Evolutionary conservation across 352 stramenopile genomes (phyloP).

Genomic region (Pseudoperonospora humuli): DNA sequence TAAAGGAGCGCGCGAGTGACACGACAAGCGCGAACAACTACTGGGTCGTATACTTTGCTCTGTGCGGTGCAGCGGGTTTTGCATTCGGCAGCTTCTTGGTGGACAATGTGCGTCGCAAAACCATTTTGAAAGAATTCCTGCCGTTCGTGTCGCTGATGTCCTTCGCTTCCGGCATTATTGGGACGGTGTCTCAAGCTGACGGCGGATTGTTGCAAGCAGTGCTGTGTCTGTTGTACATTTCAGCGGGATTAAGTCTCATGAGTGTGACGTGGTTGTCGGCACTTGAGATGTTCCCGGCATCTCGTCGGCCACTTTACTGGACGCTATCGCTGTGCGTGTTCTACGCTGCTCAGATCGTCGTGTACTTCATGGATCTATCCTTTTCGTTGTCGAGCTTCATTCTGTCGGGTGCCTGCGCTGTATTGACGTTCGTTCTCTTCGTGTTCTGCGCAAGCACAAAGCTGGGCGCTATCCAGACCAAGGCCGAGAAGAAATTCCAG

Average conservation of each 20-base stretch:
- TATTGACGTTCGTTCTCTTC: constrained; percentile 60
- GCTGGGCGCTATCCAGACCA: constrained; percentile 75
- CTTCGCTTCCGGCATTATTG: constrained; percentile 51
- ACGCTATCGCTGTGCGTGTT: constrained; percentile 61
- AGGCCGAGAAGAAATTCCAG: constrained; percentile 74
- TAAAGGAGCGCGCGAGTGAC: constrained; percentile 25
- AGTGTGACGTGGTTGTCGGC: constrained; percentile 66
- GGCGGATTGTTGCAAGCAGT: constrained; percentile 37
- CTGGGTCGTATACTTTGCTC: constrained; percentile 48
- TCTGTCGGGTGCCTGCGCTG: constrained; percentile 31
- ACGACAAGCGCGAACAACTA: constrained; percentile 27
- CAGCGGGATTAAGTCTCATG: constrained; percentile 56
- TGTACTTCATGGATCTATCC: constrained; percentile 54
- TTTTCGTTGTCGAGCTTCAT: constrained; percentile 58
- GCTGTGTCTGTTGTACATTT: constrained; percentile 58
- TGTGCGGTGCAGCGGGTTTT: constrained; percentile 41
- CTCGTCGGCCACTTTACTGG: constrained; percentile 56
- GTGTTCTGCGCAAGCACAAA: constrained; percentile 75
- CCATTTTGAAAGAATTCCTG: constrained; percentile 84
- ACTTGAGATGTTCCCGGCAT: constrained; percentile 75
- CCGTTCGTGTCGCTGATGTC: constrained; percentile 59
- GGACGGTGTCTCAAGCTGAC: constrained; percentile 27
- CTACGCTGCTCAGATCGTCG: constrained; percentile 40
- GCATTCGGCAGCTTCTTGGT: constrained; percentile 73
- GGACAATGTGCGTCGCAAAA: constrained; percentile 83